Conservation (phyloP, 345 rosid species). For the Eucalyptus pauciflora region DNA sequence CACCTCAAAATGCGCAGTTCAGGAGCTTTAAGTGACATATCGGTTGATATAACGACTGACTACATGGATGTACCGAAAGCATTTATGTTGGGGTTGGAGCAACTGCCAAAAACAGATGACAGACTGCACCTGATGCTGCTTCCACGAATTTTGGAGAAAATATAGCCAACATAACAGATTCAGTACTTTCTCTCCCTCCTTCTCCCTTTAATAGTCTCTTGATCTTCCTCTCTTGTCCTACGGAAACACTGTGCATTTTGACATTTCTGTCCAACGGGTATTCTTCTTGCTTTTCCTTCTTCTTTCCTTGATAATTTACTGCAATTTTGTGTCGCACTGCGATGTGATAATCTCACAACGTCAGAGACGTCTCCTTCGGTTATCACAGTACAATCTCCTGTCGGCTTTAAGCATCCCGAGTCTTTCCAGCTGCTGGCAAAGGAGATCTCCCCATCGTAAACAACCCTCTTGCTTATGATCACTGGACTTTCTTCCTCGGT, state of each 20-base stretch:
- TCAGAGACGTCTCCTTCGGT: neutral
- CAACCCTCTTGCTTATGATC: neutral
- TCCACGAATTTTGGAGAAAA: neutral
- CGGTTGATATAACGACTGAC: neutral
- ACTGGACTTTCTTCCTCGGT: neutral
- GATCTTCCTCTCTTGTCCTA: neutral
- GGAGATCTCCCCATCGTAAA: slow-evolving; percentile 4
- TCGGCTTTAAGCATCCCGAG: neutral
- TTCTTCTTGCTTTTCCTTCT: neutral
- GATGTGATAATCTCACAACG: neutral
- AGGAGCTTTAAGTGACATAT: neutral
- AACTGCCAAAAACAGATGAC: neutral
- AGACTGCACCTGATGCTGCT: neutral
- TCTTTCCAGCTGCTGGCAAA: slow-evolving; percentile 13
- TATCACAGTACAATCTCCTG: neutral
- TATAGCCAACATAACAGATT: neutral
- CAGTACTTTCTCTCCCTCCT: neutral
- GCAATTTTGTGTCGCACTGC: neutral
- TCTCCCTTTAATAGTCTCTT: neutral
- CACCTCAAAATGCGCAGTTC: neutral
- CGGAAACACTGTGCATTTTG: neutral
- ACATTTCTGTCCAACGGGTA: neutral
- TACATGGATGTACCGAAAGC: too few species aligned
- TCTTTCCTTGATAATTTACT: neutral
- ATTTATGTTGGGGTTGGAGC: too few species aligned